Evolutionary conservation across 139 green algal species (phyloP), one percentile per base, ranked within the genome.

Genomic region (Chloropicon primus): DNA sequence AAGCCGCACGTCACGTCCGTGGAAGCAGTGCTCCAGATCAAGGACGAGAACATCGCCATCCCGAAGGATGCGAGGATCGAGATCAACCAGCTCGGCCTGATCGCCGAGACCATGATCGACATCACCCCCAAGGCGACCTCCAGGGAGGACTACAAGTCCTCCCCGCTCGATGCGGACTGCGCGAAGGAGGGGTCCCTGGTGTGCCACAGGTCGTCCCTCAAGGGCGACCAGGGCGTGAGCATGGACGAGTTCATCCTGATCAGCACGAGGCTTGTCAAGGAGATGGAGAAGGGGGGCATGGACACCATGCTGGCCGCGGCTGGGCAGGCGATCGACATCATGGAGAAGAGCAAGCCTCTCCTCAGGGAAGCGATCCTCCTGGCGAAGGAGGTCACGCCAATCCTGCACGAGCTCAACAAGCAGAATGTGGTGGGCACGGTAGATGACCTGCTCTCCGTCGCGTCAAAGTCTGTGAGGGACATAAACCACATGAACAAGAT

Each of bases 241-340:
- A 82, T 99, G 75, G 95, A 99, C 78, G 95, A 99, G 81, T 85
- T 99, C 54, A 93, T 99, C 22, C 96, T 94, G 82, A 91, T 98
- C 71, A 92, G 89, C 83, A 95, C 90, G 1, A 95, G 93, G 54
- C 86, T 98, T 21, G 93, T 93, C 1, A 80, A 91, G 26, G 85
- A 97, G 80, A 92, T 97, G 82, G 95, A 99, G 74, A 72, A 86
- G 0, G 80, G 95, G 22, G 90, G 92, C 2, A 72, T 91, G 53
- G 79, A 87, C 72, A 86, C 85, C 72, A 85, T 97, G 77, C 96
- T 98, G 85, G 88, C 89, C 0, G 87, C 95, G 0, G 89, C 93
- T 2, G 86, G 96, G 62, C 82, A 82, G 22, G 89, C 91, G 2
- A 89, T 83, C 2, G 76, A 80, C 25, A 85, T 86, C 23, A 87